Percentiles rank a stretch among this genome's conserved stretches.
Evolutionary conservation across 164 flowering plant species (phyloP).

Genomic region (Vitis amurensis): DNA sequence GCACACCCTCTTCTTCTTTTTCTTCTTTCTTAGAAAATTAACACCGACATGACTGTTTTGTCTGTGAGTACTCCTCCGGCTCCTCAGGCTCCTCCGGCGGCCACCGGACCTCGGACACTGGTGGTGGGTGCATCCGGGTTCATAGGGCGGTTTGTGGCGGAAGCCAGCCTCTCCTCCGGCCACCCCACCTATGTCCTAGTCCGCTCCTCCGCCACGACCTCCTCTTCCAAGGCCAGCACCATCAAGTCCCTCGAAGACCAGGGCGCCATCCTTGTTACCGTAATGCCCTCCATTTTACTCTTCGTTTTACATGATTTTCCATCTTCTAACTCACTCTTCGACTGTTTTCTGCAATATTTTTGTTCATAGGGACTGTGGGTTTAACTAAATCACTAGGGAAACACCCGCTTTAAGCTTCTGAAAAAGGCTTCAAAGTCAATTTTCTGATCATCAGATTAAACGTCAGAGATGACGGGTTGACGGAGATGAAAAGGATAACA

Average conservation of each 20-base stretch:
- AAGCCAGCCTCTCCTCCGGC: conserved; percentile 29
- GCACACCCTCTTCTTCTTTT: too few relatives aligned
- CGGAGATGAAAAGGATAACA: too few relatives aligned
- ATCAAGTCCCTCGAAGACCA: conserved; percentile 22
- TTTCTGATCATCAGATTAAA: too few relatives aligned
- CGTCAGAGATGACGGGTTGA: too few relatives aligned
- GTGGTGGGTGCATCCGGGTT: conserved; percentile 30
- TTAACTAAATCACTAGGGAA: too few relatives aligned
- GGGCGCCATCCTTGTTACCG: conserved; percentile 24
- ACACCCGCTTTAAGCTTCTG: too few relatives aligned
- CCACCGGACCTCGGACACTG: conserved; percentile 6
- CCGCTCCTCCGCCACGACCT: conserved; percentile 15
- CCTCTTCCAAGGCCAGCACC: conserved; percentile 16
- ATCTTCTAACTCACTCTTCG: background rate
- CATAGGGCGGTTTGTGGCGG: conserved; percentile 34
- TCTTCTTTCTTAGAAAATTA: too few relatives aligned
- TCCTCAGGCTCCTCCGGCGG: too few relatives aligned
- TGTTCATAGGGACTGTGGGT: too few relatives aligned
- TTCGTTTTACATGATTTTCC: too few relatives aligned
- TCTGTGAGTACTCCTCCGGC: background rate
- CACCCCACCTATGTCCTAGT: conserved; percentile 26
- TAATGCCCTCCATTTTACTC: background rate
- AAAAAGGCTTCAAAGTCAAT: too few relatives aligned
- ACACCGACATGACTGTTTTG: background rate
- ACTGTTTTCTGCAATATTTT: too few relatives aligned